These are phyloP conservation scores for Geranium incanum DNA, from an alignment of 441 rosid species.

Conservation along the genomic window DNA sequence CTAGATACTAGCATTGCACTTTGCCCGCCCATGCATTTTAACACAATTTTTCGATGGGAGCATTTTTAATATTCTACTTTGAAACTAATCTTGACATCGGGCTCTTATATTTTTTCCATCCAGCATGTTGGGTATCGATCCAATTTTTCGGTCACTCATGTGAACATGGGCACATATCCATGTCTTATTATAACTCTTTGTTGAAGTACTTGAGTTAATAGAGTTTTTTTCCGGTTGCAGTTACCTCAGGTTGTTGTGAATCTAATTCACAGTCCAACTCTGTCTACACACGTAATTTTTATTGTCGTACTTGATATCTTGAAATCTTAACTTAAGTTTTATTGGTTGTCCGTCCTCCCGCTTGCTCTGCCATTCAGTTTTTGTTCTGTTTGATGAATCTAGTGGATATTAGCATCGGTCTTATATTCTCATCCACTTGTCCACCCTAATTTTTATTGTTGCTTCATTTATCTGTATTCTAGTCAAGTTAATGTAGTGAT, in stretches of 20 bases:
- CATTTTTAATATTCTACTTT: too few relatives aligned
- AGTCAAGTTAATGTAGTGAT: neutral
- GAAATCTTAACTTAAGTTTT: neutral
- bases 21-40: too few relatives aligned
- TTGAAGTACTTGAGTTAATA: neutral
- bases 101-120: neutral
- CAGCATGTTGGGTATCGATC: neutral
- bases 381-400: neutral
- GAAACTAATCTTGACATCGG: too few relatives aligned
- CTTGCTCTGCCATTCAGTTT: neutral
- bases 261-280: neutral
- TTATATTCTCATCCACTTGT: neutral
- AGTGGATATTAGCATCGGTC: neutral
- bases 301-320: neutral
- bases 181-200: neutral
- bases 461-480: neutral
- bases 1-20: too few relatives aligned
- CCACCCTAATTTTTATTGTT: neutral
- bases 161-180: neutral
- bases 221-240: neutral
- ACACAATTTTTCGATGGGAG: too few relatives aligned
- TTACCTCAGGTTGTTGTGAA: neutral
- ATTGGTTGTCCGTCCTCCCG: neutral
- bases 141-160: neutral
- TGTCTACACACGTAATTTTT: neutral